phyloP scores from a whole-genome alignment of 73 alveolate species.

The Durusdinium trenchii region DNA sequence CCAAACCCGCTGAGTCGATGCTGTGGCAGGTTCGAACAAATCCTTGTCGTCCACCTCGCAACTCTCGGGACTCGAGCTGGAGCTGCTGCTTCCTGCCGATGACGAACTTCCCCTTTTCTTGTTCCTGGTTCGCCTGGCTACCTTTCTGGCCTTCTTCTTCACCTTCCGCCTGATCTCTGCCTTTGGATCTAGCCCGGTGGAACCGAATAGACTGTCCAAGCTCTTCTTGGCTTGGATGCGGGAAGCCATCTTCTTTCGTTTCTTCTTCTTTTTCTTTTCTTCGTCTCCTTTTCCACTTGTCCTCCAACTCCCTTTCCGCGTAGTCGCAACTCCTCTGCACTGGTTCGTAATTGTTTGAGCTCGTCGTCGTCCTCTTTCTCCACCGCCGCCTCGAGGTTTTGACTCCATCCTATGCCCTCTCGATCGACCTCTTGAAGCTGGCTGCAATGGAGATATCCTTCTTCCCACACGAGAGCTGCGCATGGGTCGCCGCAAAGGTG shows the following conservation, averaged over 20 bases:
- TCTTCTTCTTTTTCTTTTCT: too few species aligned
- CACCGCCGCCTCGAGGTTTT: background rate
- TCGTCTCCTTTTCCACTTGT: background rate
- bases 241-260: too few species aligned
- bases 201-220: too few species aligned
- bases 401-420: background rate
- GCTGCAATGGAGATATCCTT: background rate
- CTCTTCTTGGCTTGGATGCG: too few species aligned
- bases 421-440: background rate
- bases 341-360: background rate
- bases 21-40: background rate
- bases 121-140: background rate
- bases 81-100: background rate
- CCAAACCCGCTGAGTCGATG: background rate
- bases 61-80: background rate
- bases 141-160: background rate
- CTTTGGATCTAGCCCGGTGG: too few species aligned
- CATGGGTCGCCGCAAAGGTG: background rate
- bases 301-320: background rate
- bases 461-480: background rate
- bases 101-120: background rate
- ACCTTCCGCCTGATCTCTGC: background rate
- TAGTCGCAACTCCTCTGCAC: background rate
- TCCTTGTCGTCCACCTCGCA: background rate
- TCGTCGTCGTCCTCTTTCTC: background rate